Percentiles rank a stretch among this genome's conserved stretches.
Evolutionary conservation across 1,139 yeast genomes (phyloP).

Genomic region (Oligophagozyma castellii): DNA sequence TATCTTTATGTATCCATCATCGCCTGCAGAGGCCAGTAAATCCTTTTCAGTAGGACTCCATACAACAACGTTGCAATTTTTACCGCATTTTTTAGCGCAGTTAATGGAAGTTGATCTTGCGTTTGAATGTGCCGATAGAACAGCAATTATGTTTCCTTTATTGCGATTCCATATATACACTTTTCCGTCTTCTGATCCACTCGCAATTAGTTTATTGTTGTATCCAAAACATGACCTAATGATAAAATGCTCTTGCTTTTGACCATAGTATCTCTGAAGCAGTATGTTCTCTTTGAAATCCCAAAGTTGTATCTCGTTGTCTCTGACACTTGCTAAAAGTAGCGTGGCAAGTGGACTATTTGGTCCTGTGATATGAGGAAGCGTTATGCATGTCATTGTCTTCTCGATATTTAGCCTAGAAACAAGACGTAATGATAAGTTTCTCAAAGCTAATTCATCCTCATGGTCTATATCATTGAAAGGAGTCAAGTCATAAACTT

Average conservation of each 20-base stretch:
- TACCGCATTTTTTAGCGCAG: slow-evolving; percentile 14
- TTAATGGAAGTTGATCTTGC: background rate
- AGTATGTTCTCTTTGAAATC: slow-evolving; percentile 38
- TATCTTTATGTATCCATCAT: slow-evolving; percentile 53
- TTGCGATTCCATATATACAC: slow-evolving; percentile 71
- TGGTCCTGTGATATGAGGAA: slow-evolving; percentile 19
- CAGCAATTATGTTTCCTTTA: slow-evolving; percentile 56
- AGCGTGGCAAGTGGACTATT: slow-evolving; percentile 16
- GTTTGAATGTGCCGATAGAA: slow-evolving; percentile 42
- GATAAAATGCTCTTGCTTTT: slow-evolving; percentile 53
- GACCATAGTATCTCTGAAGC: slow-evolving; percentile 55
- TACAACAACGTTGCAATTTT: slow-evolving; percentile 35
- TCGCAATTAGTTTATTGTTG: slow-evolving; percentile 54
- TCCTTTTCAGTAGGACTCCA: slow-evolving; percentile 49
- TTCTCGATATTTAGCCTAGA: slow-evolving; percentile 26
- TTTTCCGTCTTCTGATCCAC: slow-evolving; percentile 77
- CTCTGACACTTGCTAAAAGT: slow-evolving; percentile 52
- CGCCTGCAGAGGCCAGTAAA: slow-evolving; percentile 75
- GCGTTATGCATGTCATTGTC: slow-evolving; percentile 35
- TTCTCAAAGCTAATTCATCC: background rate
- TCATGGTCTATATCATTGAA: slow-evolving; percentile 10
- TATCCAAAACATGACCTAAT: slow-evolving; percentile 71
- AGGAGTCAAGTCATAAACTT: slow-evolving; percentile 17
- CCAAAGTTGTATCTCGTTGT: slow-evolving; percentile 76
- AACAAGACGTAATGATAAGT: background rate